A percentile compares a stretch with the other conserved stretches of the same genome.
Conservation (phyloP, 805 yeast species). For the Maudiozyma pseudohumilis region DNA sequence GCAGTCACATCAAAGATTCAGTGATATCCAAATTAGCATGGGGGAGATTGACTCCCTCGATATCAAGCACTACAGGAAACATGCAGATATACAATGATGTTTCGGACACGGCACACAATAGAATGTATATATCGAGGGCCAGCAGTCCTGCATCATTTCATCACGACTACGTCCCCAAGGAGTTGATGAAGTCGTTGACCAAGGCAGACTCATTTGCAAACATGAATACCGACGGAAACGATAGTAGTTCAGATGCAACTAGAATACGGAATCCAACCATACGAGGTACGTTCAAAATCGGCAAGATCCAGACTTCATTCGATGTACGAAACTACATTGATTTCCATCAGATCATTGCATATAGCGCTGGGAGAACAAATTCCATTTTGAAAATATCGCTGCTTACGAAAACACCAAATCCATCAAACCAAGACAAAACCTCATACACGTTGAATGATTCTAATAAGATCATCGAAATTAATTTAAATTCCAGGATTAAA, state of each 20-base stretch:
- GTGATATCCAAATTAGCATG: constrained; percentile 12
- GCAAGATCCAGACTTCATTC: constrained; percentile 17
- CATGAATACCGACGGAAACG: background rate
- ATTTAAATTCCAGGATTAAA: constrained; percentile 32
- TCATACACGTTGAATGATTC: background rate
- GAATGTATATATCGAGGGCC: constrained; percentile 10
- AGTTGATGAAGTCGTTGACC: constrained; percentile 8
- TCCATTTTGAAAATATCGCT: constrained; percentile 13
- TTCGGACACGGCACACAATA: constrained; percentile 6
- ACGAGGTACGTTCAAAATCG: constrained; percentile 11
- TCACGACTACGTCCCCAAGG: constrained; percentile 16
- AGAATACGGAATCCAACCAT: constrained; percentile 16
- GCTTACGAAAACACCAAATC: no score
- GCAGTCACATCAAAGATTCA: constrained; percentile 10
- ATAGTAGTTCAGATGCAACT: background rate
- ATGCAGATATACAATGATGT: constrained; percentile 17
- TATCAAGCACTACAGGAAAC: constrained; percentile 7
- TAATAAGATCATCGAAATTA: constrained; percentile 7
- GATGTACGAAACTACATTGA: constrained; percentile 17
- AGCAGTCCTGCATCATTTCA: constrained; percentile 9
- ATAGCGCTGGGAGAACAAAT: constrained; percentile 14
- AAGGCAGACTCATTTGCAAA: constrained; percentile 1
- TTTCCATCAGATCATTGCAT: constrained; percentile 15
- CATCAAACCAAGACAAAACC: background rate
- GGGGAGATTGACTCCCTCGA: constrained; percentile 12